A percentile compares a stretch with the other conserved stretches of the same genome.
Evolutionary conservation across 208 protist genomes (phyloP).

Genomic region (Acanthamoeba lenticulata): DNA sequence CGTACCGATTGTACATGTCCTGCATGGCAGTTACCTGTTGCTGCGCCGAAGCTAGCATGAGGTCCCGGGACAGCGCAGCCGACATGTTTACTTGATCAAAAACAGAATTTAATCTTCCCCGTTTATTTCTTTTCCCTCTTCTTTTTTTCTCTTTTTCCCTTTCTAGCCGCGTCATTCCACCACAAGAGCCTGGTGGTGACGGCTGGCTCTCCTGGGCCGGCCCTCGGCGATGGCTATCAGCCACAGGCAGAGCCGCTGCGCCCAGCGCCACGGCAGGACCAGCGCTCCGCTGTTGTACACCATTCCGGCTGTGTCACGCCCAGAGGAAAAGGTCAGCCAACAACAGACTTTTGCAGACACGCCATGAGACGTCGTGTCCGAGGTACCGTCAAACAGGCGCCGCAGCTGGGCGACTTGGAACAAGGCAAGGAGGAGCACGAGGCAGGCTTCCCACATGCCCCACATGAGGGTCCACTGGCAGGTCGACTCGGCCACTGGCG

Average conservation of each 20-base stretch:
- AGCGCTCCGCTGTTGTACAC: no score
- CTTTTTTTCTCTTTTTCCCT: not conserved
- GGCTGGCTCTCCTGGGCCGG: no score
- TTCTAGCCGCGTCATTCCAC: no score
- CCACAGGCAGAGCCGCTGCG: not conserved
- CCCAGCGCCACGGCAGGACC: not conserved
- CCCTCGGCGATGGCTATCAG: no score
- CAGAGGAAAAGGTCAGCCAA: no score
- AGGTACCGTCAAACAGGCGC: not conserved
- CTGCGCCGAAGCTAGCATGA: slow-evolving; percentile 28
- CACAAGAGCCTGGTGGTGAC: no score
- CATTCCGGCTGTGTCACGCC: no score
- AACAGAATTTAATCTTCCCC: not conserved
- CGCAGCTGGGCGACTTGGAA: not conserved
- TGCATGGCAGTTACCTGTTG: not conserved
- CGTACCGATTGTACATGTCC: slow-evolving; percentile 35
- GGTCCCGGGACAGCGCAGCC: not conserved
- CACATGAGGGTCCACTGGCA: slow-evolving; percentile 22
- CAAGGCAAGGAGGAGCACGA: not conserved
- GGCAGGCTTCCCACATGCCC: not conserved
- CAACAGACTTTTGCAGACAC: no score
- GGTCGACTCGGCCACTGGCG: not conserved
- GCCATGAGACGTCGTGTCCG: no score
- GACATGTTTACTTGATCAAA: not conserved
- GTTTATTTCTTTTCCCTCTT: not conserved